These are phyloP conservation scores for Paraleonurus japonicus DNA, from an alignment of 257 asterid species.

Conservation along the genomic window DNA sequence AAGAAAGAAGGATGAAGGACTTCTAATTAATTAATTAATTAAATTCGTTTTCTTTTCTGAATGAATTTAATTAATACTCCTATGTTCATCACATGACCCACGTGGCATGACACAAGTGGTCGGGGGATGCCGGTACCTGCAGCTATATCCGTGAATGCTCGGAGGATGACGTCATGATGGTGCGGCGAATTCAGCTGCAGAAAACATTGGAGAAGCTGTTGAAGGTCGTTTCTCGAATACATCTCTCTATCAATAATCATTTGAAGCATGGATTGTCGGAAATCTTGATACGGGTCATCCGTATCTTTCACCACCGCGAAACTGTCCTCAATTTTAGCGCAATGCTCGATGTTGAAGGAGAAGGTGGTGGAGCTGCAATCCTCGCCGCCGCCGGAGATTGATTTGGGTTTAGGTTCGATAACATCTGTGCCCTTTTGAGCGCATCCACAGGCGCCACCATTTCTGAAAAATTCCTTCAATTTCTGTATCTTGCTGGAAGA, in stretches of 20 bases:
- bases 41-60: too few species aligned
- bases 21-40: too few species aligned
- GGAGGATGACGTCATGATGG: slow-evolving; percentile 56
- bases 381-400: too few species aligned
- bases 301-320: slow-evolving; percentile 67
- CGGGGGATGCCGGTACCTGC: too few species aligned
- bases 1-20: too few species aligned
- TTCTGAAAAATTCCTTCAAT: slow-evolving; percentile 38
- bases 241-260: slow-evolving; percentile 68
- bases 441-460: slow-evolving; percentile 47
- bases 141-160: slow-evolving; percentile 64
- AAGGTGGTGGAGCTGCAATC: too few species aligned
- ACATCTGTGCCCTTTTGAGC: slow-evolving; percentile 42
- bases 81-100: too few species aligned
- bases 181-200: slow-evolving; percentile 52
- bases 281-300: slow-evolving; percentile 68
- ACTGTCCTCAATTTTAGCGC: slow-evolving; percentile 44
- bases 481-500: slow-evolving; percentile 39
- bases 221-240: slow-evolving; percentile 45
- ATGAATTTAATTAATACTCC: too few species aligned
- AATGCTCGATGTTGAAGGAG: too few species aligned
- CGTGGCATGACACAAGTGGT: too few species aligned
- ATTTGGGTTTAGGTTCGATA: slow-evolving; percentile 33
- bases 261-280: slow-evolving; percentile 71
- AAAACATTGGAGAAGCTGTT: slow-evolving; percentile 66